Percentiles rank a stretch among this genome's conserved stretches.
Evolutionary conservation across 305 asterid species (phyloP).

Genomic region (Plantago rigida): DNA sequence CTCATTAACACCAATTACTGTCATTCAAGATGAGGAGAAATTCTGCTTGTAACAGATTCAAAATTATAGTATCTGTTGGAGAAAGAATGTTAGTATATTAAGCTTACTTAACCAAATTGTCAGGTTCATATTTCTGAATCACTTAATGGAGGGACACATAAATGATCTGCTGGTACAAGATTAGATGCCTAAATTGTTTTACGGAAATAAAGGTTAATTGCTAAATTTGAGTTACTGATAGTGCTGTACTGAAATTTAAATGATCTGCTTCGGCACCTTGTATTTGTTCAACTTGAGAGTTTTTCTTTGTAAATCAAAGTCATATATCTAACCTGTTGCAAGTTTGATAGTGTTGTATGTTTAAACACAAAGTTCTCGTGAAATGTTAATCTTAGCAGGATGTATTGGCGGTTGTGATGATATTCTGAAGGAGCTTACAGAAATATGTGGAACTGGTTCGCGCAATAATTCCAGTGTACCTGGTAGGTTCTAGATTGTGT

Average conservation of each 20-base stretch:
- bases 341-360: slow-evolving; percentile 12
- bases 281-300: background rate
- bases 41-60: no score
- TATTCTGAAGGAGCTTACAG: slow-evolving; percentile 61
- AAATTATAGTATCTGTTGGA: no score
- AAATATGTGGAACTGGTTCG: slow-evolving; percentile 89
- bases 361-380: slow-evolving; percentile 4
- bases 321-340: slow-evolving; percentile 7
- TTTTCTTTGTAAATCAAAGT: background rate
- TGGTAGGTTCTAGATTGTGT: slow-evolving; percentile 34
- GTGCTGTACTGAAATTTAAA: background rate
- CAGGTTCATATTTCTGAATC: no score
- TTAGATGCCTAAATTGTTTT: no score
- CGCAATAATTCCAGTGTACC: slow-evolving; percentile 47
- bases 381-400: slow-evolving; percentile 38
- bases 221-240: background rate
- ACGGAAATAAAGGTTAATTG: no score
- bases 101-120: no score
- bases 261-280: background rate
- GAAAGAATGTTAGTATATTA: no score
- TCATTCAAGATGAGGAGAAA: no score
- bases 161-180: no score
- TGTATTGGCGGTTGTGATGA: slow-evolving; percentile 95
- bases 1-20: no score
- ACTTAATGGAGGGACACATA: no score